Conservation (phyloP, 768 basidiomycete species). For the Podaxis sp. region DNA sequence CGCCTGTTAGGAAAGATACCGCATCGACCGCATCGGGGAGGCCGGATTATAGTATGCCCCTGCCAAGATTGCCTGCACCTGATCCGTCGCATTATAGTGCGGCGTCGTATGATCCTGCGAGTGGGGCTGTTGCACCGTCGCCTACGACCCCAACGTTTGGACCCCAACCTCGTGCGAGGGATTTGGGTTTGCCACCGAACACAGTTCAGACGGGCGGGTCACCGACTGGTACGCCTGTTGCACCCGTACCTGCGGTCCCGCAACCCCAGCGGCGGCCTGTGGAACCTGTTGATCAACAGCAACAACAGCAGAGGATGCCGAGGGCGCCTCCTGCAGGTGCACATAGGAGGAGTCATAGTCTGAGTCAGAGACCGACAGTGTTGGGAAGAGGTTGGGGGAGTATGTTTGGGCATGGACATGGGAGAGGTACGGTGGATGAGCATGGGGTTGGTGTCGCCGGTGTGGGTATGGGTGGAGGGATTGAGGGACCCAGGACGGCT, state of each 20-base stretch:
- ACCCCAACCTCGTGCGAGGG: constrained; percentile 64
- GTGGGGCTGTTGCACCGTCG: constrained; percentile 46
- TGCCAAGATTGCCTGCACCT: constrained; percentile 79
- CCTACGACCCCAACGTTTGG: constrained; percentile 62
- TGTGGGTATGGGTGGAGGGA: constrained; percentile 9
- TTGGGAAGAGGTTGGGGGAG: constrained; percentile 56
- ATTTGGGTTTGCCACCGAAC: constrained; percentile 54
- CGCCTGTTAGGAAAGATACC: constrained; percentile 27
- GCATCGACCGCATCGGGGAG: constrained; percentile 29
- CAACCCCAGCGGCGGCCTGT: constrained; percentile 27
- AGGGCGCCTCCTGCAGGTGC: constrained; percentile 76
- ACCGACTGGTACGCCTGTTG: constrained; percentile 21
- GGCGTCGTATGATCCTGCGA: constrained; percentile 70
- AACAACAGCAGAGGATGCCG: constrained; percentile 35
- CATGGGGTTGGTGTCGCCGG: constrained; percentile 28
- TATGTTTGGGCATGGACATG: constrained; percentile 49
- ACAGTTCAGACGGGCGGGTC: constrained; percentile 24
- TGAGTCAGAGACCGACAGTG: constrained; percentile 69
- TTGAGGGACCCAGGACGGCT: constrained; percentile 56
- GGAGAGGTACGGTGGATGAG: constrained; percentile 40
- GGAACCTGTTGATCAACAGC: constrained; percentile 30
- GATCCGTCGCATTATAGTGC: constrained; percentile 81
- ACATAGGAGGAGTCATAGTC: constrained; percentile 80
- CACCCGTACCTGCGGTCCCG: constrained; percentile 9
- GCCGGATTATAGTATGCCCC: constrained; percentile 81